A percentile compares a stretch with the other conserved stretches of the same genome.
Evolutionary conservation across 2,329 filamentous ascomycete species (phyloP).

Genomic region (Fusarium luffae): DNA sequence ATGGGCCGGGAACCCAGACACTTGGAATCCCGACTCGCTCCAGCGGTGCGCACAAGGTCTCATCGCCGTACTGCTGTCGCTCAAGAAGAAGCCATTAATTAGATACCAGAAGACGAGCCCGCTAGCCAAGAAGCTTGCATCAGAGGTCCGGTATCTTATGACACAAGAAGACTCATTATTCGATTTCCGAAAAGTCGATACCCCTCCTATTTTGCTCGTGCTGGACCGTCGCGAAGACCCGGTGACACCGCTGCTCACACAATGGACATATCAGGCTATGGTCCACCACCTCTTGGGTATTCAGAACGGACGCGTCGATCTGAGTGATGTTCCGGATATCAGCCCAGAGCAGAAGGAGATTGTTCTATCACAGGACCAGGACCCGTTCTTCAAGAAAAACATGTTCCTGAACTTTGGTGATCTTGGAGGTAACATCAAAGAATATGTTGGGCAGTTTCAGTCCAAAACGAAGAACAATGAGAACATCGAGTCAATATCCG

Average conservation of each 20-base stretch:
- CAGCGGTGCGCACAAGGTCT: conserved; percentile 89
- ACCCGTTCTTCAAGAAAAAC: conserved; percentile 98
- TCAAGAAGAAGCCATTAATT: conserved; percentile 97
- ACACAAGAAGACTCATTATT: conserved; percentile 97
- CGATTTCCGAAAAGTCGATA: conserved; percentile 94
- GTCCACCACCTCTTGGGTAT: conserved; percentile 96
- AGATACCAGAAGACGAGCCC: conserved; percentile 92
- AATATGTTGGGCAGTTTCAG: conserved; percentile 98
- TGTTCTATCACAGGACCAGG: conserved; percentile 94
- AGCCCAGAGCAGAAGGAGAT: conserved; percentile 92
- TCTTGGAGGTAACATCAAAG: conserved; percentile 94
- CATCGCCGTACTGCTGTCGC: conserved; percentile 82
- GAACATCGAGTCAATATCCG: conserved; percentile 95
- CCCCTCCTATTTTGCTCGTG: conserved; percentile 89
- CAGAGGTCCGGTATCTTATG: conserved; percentile 90
- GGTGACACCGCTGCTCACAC: conserved; percentile 90
- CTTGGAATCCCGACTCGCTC: conserved; percentile 90
- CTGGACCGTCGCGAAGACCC: conserved; percentile 94
- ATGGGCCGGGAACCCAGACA: conserved; percentile 84
- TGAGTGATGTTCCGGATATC: conserved; percentile 85
- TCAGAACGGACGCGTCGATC: conserved; percentile 90
- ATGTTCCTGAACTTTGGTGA: conserved; percentile 99
- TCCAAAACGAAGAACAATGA: conserved; percentile 96
- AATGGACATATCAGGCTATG: conserved; percentile 99
- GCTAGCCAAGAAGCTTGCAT: conserved; percentile 90